A percentile compares a stretch with the other conserved stretches of the same genome.
phyloP scores from a whole-genome alignment of 345 rosid genomes.

The Aegle marmelos region DNA sequence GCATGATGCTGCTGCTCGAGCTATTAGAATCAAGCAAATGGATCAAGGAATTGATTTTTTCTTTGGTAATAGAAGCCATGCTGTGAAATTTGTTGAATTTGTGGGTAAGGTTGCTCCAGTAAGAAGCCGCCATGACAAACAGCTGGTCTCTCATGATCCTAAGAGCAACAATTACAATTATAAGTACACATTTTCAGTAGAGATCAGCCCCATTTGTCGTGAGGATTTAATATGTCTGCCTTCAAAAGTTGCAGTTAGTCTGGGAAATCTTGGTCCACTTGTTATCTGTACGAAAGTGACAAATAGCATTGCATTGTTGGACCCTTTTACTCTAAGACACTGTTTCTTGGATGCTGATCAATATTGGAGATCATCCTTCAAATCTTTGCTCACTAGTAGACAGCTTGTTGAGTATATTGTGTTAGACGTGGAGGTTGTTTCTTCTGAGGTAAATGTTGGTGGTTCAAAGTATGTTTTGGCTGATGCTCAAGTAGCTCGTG shows the following conservation, averaged over 20 bases:
- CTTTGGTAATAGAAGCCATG: conserved; percentile 17
- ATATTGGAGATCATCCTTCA: conserved; percentile 16
- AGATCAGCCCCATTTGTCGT: conserved; percentile 30
- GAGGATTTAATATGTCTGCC: conserved; percentile 40
- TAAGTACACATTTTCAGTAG: conserved; percentile 14
- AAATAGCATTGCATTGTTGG: conserved; percentile 16
- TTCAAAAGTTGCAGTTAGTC: conserved; percentile 19
- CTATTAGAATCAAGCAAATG: conserved; percentile 16
- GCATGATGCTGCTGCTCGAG: conserved; percentile 15
- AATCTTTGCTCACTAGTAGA: conserved; percentile 17
- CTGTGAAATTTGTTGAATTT: conserved; percentile 17
- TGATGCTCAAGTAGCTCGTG: conserved; percentile 31
- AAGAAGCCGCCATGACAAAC: conserved; percentile 13
- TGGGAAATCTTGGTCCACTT: conserved; percentile 28
- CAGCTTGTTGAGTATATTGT: conserved; percentile 19
- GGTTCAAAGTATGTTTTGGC: conserved; percentile 26
- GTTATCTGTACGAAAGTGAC: conserved; percentile 16
- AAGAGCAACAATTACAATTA: conserved; percentile 21
- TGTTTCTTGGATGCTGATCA: conserved; percentile 20
- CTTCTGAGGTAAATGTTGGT: conserved; percentile 17
- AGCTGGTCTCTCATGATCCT: conserved; percentile 19
- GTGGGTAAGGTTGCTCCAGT: conserved; percentile 15
- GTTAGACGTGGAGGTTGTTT: conserved; percentile 12
- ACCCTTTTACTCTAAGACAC: conserved; percentile 9
- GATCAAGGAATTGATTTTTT: conserved; percentile 16